A percentile compares a stretch with the other conserved stretches of the same genome.
Conservation (phyloP, 768 basidiomycete species). For the Rhizopogon vesiculosus region DNA sequence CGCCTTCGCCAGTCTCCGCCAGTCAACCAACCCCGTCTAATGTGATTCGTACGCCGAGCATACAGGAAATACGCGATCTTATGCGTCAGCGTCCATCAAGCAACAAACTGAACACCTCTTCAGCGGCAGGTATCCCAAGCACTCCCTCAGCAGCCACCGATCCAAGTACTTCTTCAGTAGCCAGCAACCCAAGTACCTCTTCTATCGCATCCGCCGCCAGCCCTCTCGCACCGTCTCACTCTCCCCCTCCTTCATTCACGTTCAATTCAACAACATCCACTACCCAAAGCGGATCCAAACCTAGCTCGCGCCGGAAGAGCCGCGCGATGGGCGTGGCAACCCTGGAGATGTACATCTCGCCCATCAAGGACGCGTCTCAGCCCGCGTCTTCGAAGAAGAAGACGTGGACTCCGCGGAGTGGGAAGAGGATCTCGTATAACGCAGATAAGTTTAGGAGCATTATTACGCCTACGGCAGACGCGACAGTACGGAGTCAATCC, state of each 20-base stretch:
- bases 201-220: not conserved
- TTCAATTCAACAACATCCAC: conserved; percentile 1
- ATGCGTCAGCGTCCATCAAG: not conserved
- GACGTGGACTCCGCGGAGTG: not conserved
- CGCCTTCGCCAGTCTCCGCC: not conserved
- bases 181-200: not conserved
- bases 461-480: not conserved
- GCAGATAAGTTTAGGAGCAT: not conserved
- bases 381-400: not conserved
- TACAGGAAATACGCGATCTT: conserved; percentile 1
- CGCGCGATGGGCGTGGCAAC: not conserved
- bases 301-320: not conserved
- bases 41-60: not conserved
- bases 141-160: not conserved
- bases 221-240: not conserved
- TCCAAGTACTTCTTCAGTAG: not conserved
- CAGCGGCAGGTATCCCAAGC: not conserved
- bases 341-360: not conserved
- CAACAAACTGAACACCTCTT: not conserved
- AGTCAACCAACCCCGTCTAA: not conserved
- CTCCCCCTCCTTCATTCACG: not conserved
- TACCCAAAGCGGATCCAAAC: not conserved
- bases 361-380: not conserved
- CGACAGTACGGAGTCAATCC: not conserved
- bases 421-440: not conserved